phyloP scores from a whole-genome alignment of 75 land plant species.

The Sequoia sempervirens region DNA sequence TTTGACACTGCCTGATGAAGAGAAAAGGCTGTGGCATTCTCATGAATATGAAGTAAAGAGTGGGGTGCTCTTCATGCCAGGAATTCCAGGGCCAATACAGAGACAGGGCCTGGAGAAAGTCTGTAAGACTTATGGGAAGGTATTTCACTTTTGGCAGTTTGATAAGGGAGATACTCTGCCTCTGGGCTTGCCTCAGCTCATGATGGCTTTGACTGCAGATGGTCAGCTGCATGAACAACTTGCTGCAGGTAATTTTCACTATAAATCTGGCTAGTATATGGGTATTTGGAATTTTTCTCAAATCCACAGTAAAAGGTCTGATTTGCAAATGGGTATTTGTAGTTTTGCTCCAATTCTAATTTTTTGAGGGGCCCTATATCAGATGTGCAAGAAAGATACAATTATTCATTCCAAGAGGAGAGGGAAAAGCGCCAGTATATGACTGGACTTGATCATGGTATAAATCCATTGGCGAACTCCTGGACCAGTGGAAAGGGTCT shows the following conservation, averaged over 20 bases:
- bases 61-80: slow-evolving; percentile 79
- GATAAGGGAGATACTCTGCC: slow-evolving; percentile 81
- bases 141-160: slow-evolving; percentile 92
- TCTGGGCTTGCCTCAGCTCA: slow-evolving; percentile 76
- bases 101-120: slow-evolving; percentile 65
- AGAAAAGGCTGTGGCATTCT: slow-evolving; percentile 94
- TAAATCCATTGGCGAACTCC: slow-evolving; percentile 56
- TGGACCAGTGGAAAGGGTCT: slow-evolving; percentile 55
- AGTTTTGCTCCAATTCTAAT: too few relatives aligned
- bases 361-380: neutral
- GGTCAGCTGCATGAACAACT: slow-evolving; percentile 66
- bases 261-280: neutral
- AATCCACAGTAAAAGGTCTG: neutral
- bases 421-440: slow-evolving; percentile 52
- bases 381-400: slow-evolving; percentile 60
- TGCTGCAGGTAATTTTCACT: slow-evolving; percentile 17
- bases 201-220: slow-evolving; percentile 79
- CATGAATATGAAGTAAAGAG: slow-evolving; percentile 96
- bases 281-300: neutral
- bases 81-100: slow-evolving; percentile 58
- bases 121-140: slow-evolving; percentile 68
- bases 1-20: slow-evolving; percentile 64
- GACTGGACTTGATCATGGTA: slow-evolving; percentile 63
- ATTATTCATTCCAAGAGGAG: slow-evolving; percentile 45
- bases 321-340: neutral